Conservation (phyloP, 208 protist species). For the Phytomonas sp. region DNA sequence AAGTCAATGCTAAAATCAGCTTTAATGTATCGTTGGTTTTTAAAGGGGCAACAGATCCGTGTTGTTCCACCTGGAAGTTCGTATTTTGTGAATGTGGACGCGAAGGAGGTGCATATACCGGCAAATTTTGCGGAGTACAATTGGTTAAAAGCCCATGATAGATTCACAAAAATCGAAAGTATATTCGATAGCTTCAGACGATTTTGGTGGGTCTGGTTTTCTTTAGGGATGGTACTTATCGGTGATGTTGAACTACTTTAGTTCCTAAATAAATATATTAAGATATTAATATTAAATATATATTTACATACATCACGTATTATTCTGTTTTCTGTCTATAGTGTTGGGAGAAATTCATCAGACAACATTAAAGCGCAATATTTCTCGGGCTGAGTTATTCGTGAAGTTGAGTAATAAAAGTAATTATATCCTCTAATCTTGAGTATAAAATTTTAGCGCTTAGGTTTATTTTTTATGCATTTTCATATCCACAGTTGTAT, state of each 20-base stretch:
- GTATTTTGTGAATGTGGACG: slow-evolving; percentile 66
- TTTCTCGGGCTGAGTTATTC: not conserved
- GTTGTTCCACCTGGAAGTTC: slow-evolving; percentile 56
- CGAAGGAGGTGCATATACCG: slow-evolving; percentile 72
- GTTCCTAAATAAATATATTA: not conserved
- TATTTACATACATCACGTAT: not conserved
- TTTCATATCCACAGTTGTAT: slow-evolving; percentile 5
- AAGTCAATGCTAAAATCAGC: slow-evolving; percentile 52
- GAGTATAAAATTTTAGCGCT: slow-evolving; percentile 1
- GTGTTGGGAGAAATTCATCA: not conserved
- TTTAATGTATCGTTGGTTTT: slow-evolving; percentile 77
- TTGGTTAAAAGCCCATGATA: slow-evolving; percentile 58
- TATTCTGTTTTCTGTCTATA: not conserved
- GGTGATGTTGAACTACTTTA: slow-evolving; percentile 81
- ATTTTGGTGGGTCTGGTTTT: slow-evolving; percentile 87
- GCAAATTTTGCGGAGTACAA: slow-evolving; percentile 85
- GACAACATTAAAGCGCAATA: not conserved
- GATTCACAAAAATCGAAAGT: slow-evolving; percentile 53
- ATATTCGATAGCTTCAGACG: slow-evolving; percentile 41
- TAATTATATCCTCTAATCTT: slow-evolving; percentile 1
- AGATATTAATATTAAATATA: not conserved
- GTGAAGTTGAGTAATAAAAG: not conserved
- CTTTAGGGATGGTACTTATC: slow-evolving; percentile 53
- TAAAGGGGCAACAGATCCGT: slow-evolving; percentile 70
- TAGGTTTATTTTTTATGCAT: slow-evolving; percentile 5